Conservation (phyloP, 1,139 yeast species). For the Candida tetrigidarum region DNA sequence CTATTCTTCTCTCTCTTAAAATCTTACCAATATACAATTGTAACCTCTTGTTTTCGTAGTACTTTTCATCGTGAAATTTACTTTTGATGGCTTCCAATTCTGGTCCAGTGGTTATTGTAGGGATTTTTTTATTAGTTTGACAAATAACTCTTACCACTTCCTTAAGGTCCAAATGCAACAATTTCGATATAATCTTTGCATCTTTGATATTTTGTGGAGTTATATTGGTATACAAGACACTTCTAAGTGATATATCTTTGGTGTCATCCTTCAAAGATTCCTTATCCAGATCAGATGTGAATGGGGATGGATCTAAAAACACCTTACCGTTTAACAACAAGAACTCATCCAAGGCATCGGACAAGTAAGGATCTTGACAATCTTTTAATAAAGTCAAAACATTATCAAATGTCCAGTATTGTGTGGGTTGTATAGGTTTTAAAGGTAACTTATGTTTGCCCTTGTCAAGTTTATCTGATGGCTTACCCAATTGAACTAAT, state of each 20-base stretch:
- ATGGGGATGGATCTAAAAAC: conserved; percentile 41
- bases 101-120: conserved; percentile 25
- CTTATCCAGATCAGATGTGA: conserved; percentile 17
- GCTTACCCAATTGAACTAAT: conserved; percentile 3
- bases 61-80: conserved; percentile 39
- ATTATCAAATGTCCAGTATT: conserved; percentile 48
- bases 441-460: conserved; percentile 20
- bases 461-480: conserved; percentile 3
- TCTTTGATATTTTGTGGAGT: conserved; percentile 33
- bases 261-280: conserved; percentile 9
- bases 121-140: conserved; percentile 39
- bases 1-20: conserved; percentile 50
- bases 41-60: conserved; percentile 33
- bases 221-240: conserved; percentile 41
- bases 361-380: conserved; percentile 35
- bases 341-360: conserved; percentile 51
- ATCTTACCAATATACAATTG: conserved; percentile 36
- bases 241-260: conserved; percentile 42
- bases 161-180: conserved; percentile 35
- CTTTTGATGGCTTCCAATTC: conserved; percentile 33
- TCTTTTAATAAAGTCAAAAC: conserved; percentile 39
- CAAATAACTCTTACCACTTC: conserved; percentile 52
- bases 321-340: conserved; percentile 38
- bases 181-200: conserved; percentile 43
- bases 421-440: conserved; percentile 43